phyloP scores from a whole-genome alignment of 192 early-diverging fungal species.

The Gamsiella multidivaricata region DNA sequence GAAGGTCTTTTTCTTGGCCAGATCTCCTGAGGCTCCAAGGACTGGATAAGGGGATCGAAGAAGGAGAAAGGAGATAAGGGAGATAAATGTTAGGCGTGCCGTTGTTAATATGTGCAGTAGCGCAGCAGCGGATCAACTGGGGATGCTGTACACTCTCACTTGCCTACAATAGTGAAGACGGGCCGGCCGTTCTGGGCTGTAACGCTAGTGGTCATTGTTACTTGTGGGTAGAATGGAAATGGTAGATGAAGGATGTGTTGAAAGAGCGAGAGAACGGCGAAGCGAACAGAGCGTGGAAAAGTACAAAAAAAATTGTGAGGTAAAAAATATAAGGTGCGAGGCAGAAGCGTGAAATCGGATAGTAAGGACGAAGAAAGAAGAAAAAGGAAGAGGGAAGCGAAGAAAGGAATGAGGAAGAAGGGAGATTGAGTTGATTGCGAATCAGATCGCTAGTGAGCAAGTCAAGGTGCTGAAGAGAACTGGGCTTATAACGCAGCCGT shows the following conservation, averaged over 20 bases:
- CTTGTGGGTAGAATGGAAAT: background rate
- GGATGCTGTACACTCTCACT: background rate
- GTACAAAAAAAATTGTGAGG: background rate
- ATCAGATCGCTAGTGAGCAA: background rate
- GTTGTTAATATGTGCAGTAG: background rate
- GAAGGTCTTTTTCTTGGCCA: constrained; percentile 97
- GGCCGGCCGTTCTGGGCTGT: constrained; percentile 6
- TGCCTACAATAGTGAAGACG: constrained; percentile 41
- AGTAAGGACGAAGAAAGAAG: background rate
- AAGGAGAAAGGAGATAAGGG: background rate
- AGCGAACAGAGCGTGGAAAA: constrained; percentile 7
- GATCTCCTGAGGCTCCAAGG: constrained; percentile 88
- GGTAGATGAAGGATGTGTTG: background rate
- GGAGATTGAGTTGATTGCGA: background rate
- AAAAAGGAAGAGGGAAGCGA: background rate
- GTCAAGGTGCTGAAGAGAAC: no score
- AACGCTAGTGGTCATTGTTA: constrained; percentile 11
- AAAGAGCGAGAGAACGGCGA: background rate
- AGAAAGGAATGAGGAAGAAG: background rate
- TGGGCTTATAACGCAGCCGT: no score
- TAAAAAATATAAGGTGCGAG: constrained; percentile 16
- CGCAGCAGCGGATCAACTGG: background rate
- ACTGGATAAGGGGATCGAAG: constrained; percentile 53
- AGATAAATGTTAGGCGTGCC: background rate
- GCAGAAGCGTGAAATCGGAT: background rate